Conservation (phyloP, 208 protist genomes). For the Perkinsela sp. region DNA sequence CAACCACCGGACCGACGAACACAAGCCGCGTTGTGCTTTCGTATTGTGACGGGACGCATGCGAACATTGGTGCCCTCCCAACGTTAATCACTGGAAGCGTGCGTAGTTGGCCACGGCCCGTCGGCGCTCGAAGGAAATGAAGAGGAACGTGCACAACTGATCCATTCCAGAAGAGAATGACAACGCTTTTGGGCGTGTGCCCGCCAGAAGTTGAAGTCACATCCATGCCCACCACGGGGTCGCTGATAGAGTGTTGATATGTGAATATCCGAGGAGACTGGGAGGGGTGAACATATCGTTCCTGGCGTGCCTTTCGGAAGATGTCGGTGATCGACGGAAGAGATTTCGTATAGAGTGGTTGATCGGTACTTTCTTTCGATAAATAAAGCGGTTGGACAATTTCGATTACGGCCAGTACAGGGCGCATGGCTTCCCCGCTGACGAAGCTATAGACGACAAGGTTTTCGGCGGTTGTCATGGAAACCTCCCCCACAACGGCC, state of each 20-base stretch:
- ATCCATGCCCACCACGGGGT: not conserved
- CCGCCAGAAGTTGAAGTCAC: not conserved
- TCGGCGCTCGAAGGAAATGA: no score
- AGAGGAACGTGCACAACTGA: not conserved
- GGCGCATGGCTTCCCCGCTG: not conserved
- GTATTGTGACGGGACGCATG: not conserved
- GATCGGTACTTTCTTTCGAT: not conserved
- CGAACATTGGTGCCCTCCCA: no score
- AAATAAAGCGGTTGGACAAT: not conserved
- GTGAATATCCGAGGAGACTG: no score
- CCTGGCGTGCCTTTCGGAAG: no score
- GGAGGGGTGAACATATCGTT: no score
- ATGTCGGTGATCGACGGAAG: no score
- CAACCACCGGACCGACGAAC: not conserved
- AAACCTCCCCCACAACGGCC: not conserved
- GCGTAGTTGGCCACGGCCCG: no score
- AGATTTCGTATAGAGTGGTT: no score
- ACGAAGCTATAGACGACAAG: not conserved
- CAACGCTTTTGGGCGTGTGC: not conserved
- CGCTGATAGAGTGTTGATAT: not conserved
- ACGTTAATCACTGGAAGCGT: no score
- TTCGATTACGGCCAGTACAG: not conserved
- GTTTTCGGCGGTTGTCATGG: not conserved
- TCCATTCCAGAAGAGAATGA: not conserved
- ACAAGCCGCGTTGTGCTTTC: not conserved